Base-by-base conservation (phyloP, 164 flowering plant species). In the Annona squamosa region DNA sequence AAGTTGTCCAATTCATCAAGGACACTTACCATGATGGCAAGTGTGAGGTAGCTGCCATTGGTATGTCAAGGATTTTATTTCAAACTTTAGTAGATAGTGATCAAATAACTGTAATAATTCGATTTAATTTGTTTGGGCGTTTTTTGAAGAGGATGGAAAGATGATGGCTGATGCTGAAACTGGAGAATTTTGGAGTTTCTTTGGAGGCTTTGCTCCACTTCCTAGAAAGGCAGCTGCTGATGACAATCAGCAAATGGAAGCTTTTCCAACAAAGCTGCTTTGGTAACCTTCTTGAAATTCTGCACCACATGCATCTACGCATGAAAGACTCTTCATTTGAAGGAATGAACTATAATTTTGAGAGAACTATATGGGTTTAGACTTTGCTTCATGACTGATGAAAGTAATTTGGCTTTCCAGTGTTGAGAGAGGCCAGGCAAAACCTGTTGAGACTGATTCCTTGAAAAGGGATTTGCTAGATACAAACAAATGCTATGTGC, bases 171-270 rank as follows among this genome's bases (percentile, higher is more conserved):
- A 93, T 89, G 83, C 98, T 79, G 99, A 93, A 70, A 85, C 91
- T 71, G 99, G 99, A 79, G 99, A 96, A 70, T 96, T 96, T 76
- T 96, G 98, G 98, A 88, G 89, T 45, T 85, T 93, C 46, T 96
- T 93, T 86, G 98, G 98, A 73, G 99, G 99, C 7, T 96, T 96
- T 87, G 99, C 98, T 79, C 99, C 99, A 43, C 91, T 96, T 74
- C 97, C 99, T 19, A 90, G 93, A 81, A 96, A 89, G 85, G 52
- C 90, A 47, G 81, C 87, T 48, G 69, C 71, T 76, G 86, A 85
- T 10, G 89, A 88, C n/a, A 87, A 89, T 65, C 83, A 82, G 75
- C 77, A 70, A 68, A 63, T 48, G 43, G 89, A 81, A 71, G 79
- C 82, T 79, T 73, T 71, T 72, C 48, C 90, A 13, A 65, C 89